These are phyloP conservation scores for Microdochium paspali DNA, from an alignment of 2,329 filamentous ascomycete species.

Conservation along the genomic window DNA sequence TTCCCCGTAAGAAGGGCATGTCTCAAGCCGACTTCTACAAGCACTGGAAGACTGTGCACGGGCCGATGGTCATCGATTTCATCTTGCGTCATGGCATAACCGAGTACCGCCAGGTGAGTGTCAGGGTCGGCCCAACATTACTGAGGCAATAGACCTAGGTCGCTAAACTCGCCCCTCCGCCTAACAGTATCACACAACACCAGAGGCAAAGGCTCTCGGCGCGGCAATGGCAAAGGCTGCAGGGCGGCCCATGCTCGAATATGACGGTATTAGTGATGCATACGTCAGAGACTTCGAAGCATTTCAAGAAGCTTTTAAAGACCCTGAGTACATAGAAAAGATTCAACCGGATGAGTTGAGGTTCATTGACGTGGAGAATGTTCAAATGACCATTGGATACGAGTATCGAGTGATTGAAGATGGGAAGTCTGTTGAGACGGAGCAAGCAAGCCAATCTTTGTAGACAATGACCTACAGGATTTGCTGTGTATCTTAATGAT, in stretches of 20 bases:
- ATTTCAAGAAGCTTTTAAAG: slow-evolving; percentile 5
- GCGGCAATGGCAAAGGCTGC: slow-evolving; percentile 6
- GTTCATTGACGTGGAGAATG: slow-evolving; percentile 6
- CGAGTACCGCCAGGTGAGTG: slow-evolving; percentile 5
- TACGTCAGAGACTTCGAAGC: slow-evolving; percentile 5
- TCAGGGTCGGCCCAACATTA: not conserved
- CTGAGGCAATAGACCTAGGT: too few relatives aligned
- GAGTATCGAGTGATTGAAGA: slow-evolving; percentile 5
- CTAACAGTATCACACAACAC: slow-evolving; percentile 5
- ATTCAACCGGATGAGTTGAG: slow-evolving; percentile 5
- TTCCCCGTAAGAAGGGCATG: slow-evolving; percentile 8
- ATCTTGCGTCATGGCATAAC: slow-evolving; percentile 9
- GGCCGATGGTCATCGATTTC: slow-evolving; percentile 9
- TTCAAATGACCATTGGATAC: slow-evolving; percentile 6
- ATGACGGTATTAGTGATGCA: slow-evolving; percentile 4
- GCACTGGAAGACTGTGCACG: slow-evolving; percentile 10
- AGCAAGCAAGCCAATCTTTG: too few relatives aligned
- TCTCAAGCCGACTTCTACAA: slow-evolving; percentile 9
- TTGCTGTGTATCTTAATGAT: too few relatives aligned
- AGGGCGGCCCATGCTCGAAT: slow-evolving; percentile 4
- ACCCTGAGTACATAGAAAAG: slow-evolving; percentile 4
- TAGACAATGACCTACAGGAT: too few relatives aligned
- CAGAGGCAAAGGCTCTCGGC: slow-evolving; percentile 5
- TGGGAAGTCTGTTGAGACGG: slow-evolving; percentile 7
- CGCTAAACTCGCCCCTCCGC: not conserved